phyloP scores from a whole-genome alignment of 495 filamentous ascomycete genomes.

The Jackrogersella multiformis region DNA sequence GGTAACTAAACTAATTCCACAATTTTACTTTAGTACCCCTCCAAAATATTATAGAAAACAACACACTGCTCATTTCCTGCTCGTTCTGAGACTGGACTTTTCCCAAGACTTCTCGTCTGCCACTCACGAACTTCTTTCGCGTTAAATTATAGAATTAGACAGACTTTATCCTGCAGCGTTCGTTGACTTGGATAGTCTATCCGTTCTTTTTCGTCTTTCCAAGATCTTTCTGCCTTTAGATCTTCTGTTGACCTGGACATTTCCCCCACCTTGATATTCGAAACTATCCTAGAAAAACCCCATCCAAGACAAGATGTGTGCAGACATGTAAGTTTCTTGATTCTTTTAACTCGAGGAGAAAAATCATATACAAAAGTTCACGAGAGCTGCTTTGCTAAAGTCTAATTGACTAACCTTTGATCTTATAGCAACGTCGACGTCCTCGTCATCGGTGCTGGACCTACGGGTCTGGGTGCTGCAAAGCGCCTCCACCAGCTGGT shows the following conservation, averaged over 20 bases:
- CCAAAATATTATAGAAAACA: constrained; percentile 46
- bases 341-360: not conserved
- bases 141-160: constrained; percentile 38
- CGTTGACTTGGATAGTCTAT: constrained; percentile 44
- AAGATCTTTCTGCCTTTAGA: constrained; percentile 9
- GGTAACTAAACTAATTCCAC: constrained; percentile 21
- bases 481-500: constrained; percentile 98
- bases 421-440: constrained; percentile 84
- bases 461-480: constrained; percentile 94
- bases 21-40: constrained; percentile 43
- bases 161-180: constrained; percentile 37
- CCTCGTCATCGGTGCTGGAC: constrained; percentile 97
- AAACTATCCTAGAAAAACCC: constrained; percentile 19
- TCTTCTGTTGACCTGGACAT: constrained; percentile 9
- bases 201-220: constrained; percentile 33
- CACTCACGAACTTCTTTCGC: constrained; percentile 24
- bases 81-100: constrained; percentile 9
- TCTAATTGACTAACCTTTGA: constrained; percentile 39
- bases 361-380: not conserved
- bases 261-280: constrained; percentile 29
- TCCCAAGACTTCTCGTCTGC: constrained; percentile 25
- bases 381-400: constrained; percentile 7
- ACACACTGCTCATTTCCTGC: constrained; percentile 33
- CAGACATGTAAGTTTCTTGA: constrained; percentile 46
- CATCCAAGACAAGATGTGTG: constrained; percentile 43